Base-by-base conservation (phyloP, 1,284 basidiomycete genomes). In the Tilletia indica region DNA sequence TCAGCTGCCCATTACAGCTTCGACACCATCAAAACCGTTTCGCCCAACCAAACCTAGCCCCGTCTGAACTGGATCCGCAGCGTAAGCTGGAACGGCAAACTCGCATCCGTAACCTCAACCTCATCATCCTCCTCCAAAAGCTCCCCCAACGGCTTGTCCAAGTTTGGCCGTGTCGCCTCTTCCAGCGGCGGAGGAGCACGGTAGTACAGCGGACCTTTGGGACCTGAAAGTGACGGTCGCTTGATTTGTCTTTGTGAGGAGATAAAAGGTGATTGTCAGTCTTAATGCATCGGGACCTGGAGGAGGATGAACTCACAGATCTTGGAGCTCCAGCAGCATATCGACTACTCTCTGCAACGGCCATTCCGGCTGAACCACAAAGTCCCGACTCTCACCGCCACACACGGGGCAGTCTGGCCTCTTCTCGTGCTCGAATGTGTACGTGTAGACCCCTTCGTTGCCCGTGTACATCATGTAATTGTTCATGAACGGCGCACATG, bases 371-470 rank as follows among this genome's bases (percentile, higher is more conserved):
- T 5, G 19, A 8, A 82, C 72, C 0, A 54, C 25, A 34, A 84
- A 31, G 0, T 68, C 47, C 0, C 80, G 70, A 8, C 72, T 72
- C 84, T 97, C 92, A 45, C 94, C 94, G 3, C 97, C 97, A 82
- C 97, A 99, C 3, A 99, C 97, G 1, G 96, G 96, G 84, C 97
- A 99, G 80, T 98, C 94, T 0, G 89, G 88, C 56, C 94, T 91
- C 82, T 91, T 91, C 85, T 97, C 93, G 83, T 97, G 92, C 85
- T 97, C 91, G 80, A 99, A 99, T 0, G 97, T 99, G 86, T 93
- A 97, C 0, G 96, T 97, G 85, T 99, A 99, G 5, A 99, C 90
- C 39, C 93, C 92, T 70, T 98, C 95, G 51, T 94, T 98, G 42
- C 97, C 97, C 73, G 96, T 86, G 77, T 88, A 89, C 87, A 88